Base-by-base conservation (phyloP, 225 moss, liverwort and hornwort species). In the Marchantia paleacea region DNA sequence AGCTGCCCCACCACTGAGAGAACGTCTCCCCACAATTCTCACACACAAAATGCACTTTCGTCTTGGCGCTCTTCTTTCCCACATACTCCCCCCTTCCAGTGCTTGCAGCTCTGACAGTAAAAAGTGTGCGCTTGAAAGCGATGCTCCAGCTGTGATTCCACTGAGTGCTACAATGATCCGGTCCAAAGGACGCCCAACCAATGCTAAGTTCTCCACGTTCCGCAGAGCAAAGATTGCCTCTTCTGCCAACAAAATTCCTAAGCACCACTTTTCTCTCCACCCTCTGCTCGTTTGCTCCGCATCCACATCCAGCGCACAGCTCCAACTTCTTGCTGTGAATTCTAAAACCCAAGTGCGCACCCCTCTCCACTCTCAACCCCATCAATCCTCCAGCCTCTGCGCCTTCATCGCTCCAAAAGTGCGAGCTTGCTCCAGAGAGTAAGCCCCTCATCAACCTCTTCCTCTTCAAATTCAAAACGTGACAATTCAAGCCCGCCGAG, bases 1-100 rank as follows among this genome's bases (percentile, higher is more conserved):
- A 99, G 78, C 81, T 83, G 10, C 97, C 97, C 97, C 97, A 99
- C 97, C 97, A 99, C 73, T 99, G 97, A 2, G 93, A 81, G 79
- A 86, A 93, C 20, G 95, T 90, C 83, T 99, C 93, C 31, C 97
- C 97, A 80, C 97, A 99, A 79, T 92, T 91, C 30, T 95, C 97
- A 88, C 97, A 99, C 0, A 95, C 92, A 86, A 89, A 99, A 12
- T 95, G 91, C 18, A 90, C 77, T 87, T 87, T 99, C 18, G 88
- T 86, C 75, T 99, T 99, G 16, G 91, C 65, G 79, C 84, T 82
- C 62, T 89, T 69, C 73, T 90, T 92, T 55, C 90, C 91, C 87
- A 63, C 81, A 53, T 53, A 85, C 81, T 79, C 86, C 26, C 52
- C 80, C 62, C 83, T 72, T 14, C 85, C 87, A 72, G 80, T 68